phyloP scores from a whole-genome alignment of 78 protist species.

The Chrysochromulina tobinii region DNA sequence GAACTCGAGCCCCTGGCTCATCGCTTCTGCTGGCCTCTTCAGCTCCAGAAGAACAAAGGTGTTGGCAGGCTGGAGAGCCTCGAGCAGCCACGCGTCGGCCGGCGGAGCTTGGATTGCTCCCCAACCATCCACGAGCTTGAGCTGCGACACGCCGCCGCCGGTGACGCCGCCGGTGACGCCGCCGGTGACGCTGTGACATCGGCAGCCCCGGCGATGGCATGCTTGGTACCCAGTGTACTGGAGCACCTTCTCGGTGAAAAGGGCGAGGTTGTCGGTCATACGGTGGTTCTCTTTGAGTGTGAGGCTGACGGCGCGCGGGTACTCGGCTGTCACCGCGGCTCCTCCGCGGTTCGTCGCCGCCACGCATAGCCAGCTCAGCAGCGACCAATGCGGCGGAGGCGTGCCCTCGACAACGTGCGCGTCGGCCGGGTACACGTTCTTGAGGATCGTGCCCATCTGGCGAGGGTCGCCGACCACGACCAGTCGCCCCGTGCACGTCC shows the following conservation, averaged over 20 bases:
- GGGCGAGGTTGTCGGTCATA: background rate
- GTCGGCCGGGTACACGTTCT: background rate
- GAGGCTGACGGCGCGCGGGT: background rate
- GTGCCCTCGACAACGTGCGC: background rate
- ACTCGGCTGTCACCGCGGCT: background rate
- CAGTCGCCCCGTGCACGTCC: background rate
- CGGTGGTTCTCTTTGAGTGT: background rate
- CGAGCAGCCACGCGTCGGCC: too few species aligned
- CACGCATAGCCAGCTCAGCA: background rate
- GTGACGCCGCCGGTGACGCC: too few species aligned
- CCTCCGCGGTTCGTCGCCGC: background rate
- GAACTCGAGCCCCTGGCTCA: background rate
- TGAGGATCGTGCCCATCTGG: background rate
- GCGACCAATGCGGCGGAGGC: background rate
- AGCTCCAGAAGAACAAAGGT: background rate
- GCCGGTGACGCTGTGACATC: background rate
- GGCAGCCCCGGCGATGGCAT: background rate
- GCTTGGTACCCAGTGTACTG: background rate
- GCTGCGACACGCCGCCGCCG: too few species aligned
- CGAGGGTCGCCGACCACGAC: background rate
- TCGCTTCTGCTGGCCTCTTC: background rate
- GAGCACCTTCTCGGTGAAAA: background rate
- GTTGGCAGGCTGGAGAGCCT: background rate
- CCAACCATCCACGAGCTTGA: too few species aligned
- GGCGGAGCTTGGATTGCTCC: too few species aligned